Evolutionary conservation across 192 early-diverging fungal genomes (phyloP).

Genomic region (Entomortierella chlamydospora): DNA sequence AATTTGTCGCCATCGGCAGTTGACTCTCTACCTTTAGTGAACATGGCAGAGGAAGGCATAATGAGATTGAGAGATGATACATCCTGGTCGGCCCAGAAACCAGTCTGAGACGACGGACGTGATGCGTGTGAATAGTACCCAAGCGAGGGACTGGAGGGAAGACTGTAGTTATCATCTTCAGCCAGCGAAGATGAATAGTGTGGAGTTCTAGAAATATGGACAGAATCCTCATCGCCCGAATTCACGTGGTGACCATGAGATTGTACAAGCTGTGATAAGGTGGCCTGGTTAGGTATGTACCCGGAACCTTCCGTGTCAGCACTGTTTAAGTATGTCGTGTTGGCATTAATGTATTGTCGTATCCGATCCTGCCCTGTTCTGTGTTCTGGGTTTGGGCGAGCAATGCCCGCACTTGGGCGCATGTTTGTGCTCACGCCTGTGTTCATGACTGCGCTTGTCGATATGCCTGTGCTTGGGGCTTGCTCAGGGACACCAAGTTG

Average conservation of each 20-base stretch:
- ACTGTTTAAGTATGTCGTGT: constrained; percentile 34
- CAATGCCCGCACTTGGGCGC: background rate
- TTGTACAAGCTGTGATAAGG: background rate
- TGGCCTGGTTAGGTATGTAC: constrained; percentile 14
- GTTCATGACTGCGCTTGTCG: no score
- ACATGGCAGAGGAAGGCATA: constrained; percentile 43
- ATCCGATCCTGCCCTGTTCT: constrained; percentile 7
- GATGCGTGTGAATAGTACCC: constrained; percentile 37
- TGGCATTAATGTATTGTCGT: constrained; percentile 21
- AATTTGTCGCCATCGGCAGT: constrained; percentile 26
- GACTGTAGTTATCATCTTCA: constrained; percentile 31
- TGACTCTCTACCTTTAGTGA: constrained; percentile 23
- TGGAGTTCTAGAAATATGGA: constrained; percentile 8
- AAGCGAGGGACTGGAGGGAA: constrained; percentile 27
- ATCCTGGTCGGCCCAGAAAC: constrained; percentile 35
- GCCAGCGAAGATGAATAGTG: constrained; percentile 17
- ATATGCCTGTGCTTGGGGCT: background rate
- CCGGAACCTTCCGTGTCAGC: constrained; percentile 36
- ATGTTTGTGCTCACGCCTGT: background rate
- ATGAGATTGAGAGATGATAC: constrained; percentile 28
- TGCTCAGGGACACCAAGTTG: background rate
- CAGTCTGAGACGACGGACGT: constrained; percentile 24
- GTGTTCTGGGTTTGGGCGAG: background rate
- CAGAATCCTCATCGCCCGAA: background rate
- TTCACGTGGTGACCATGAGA: background rate